Evolutionary conservation across 306 rosid genomes (phyloP), one percentile per base, ranked within the genome.

Genomic region (Prunus salicina): DNA sequence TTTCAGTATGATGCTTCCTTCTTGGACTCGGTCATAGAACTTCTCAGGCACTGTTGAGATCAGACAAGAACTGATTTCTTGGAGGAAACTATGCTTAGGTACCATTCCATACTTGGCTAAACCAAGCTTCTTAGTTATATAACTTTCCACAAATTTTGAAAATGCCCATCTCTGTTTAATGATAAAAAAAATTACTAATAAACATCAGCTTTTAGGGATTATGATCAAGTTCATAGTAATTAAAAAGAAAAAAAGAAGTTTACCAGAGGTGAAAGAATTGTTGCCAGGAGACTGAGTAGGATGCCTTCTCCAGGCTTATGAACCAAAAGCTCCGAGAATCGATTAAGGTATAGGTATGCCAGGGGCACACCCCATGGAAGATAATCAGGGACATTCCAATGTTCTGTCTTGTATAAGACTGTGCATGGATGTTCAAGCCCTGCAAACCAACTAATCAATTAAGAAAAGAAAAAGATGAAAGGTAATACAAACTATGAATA

Each of bases 351-450:
- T 5, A 92, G 79, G 61, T 22, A 80, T 60, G 46, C 77, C 0
- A 89, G 66, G 45, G 95, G 85, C n/a, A 92, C 53, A 3, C 97
- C 97, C 97, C 97, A 92, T 8, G 95, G 93, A 64, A 56, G n/a
- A 66, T 45, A 78, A 77, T 91, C 91, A 0, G 97, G 93, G 38
- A 89, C 8, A 51, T 0, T 85, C 95, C 95, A 88, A 49, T 81
- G 94, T 47, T 72, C 83, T 10, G 83, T 88, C 69, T 47, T 84
- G 88, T 82, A 91, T 2, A 91, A 30, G n/a, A 91, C 75, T 22
- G 82, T 86, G 82, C 97, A 91, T 2, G 95, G 95, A 56, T 82
- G 75, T 22, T 81, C 67, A 5, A 50, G 32, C 52, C 91, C 97
- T 89, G 87, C 86, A 67, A 67, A 2, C 41, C 50, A 67, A 45